phyloP scores from a whole-genome alignment of 345 rosid genomes.

The Aurinia saxatilis region DNA sequence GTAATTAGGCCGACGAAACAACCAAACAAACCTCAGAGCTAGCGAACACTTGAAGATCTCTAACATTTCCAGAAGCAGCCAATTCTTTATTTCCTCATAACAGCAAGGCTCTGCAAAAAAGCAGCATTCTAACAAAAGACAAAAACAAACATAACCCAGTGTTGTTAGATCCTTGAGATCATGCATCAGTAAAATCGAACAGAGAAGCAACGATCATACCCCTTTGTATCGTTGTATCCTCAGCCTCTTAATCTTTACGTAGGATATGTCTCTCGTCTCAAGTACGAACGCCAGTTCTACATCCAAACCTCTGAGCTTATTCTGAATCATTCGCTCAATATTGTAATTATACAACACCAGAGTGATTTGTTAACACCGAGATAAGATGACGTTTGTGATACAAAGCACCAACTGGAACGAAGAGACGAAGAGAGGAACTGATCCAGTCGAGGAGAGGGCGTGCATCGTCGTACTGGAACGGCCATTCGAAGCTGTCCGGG shows the following conservation, averaged over 20 bases:
- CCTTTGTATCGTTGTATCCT: constrained; percentile 56
- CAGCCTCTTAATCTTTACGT: constrained; percentile 41
- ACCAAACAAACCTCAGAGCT: constrained; percentile 46
- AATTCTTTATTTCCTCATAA: constrained; percentile 40
- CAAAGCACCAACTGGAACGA: too few species aligned
- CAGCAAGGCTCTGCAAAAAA: constrained; percentile 35
- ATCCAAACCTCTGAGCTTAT: constrained; percentile 38
- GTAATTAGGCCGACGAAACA: not conserved
- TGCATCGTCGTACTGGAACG: constrained; percentile 93
- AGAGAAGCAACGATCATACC: constrained; percentile 33
- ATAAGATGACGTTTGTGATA: too few species aligned
- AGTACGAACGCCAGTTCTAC: constrained; percentile 36
- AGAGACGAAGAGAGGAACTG: constrained; percentile 97
- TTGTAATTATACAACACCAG: too few species aligned
- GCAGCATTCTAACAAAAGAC: constrained; percentile 41
- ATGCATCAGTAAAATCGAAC: not conserved
- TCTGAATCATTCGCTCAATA: constrained; percentile 38
- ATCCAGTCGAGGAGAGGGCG: constrained; percentile 92
- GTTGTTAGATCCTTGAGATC: not conserved
- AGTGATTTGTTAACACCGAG: too few species aligned
- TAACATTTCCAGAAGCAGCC: constrained; percentile 47
- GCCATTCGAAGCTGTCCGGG: constrained; percentile 97
- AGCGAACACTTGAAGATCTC: constrained; percentile 47
- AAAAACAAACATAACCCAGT: not conserved
- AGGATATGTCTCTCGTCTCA: constrained; percentile 52